A percentile compares a stretch with the other conserved stretches of the same genome.
phyloP scores from a whole-genome alignment of 805 yeast species.

The Ogataea nakhonphanomensis region DNA sequence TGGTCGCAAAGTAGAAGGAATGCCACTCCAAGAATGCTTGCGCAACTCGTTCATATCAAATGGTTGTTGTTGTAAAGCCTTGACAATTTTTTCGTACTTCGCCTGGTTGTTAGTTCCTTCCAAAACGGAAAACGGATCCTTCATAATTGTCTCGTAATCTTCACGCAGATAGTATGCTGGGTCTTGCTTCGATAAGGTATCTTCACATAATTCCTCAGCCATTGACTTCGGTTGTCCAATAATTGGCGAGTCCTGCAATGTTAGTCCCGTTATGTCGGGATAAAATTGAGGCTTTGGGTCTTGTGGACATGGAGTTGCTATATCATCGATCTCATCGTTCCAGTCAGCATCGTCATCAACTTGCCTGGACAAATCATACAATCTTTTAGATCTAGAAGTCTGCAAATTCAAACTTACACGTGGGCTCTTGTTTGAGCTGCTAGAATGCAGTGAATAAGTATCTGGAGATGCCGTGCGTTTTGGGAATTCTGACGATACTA shows the following conservation, averaged over 20 bases:
- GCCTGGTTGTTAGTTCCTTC: constrained; percentile 42
- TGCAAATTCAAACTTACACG: constrained; percentile 22
- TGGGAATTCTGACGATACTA: constrained; percentile 20
- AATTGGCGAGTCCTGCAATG: constrained; percentile 8
- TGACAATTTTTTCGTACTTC: constrained; percentile 64
- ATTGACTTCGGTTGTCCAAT: neutral
- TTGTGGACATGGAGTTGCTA: constrained; percentile 30
- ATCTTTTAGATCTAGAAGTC: constrained; percentile 6
- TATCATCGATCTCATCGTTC: constrained; percentile 68
- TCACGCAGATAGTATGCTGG: constrained; percentile 25
- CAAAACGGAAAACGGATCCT: constrained; percentile 40
- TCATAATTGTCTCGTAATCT: constrained; percentile 37
- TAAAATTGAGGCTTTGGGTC: constrained; percentile 15
- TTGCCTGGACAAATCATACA: constrained; percentile 25
- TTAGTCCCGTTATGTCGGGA: constrained; percentile 21
- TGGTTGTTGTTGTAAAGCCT: constrained; percentile 48
- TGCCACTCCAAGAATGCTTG: constrained; percentile 90
- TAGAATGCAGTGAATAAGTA: constrained; percentile 16
- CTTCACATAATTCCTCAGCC: neutral
- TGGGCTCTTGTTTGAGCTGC: constrained; percentile 11
- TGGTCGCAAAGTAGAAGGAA: constrained; percentile 78
- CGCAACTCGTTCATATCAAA: constrained; percentile 70
- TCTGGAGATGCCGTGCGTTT: constrained; percentile 20
- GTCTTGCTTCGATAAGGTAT: neutral
- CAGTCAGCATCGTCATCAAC: constrained; percentile 86